Base-by-base conservation (phyloP, 2,329 filamentous ascomycete genomes). In the Podosphaera aphanis region DNA sequence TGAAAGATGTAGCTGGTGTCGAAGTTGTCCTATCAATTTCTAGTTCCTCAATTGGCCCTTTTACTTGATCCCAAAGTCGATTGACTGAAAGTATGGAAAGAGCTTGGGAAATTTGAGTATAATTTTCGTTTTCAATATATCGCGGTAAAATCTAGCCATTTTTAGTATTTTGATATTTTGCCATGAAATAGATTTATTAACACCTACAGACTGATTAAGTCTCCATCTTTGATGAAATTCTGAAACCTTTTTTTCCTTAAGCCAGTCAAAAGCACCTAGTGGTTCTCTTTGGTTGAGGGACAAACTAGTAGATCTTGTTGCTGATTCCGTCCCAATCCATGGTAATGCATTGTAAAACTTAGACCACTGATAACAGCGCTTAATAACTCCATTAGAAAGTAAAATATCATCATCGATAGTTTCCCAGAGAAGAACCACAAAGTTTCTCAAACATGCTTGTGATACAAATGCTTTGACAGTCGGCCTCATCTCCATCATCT, bases 401-500 rank as follows among this genome's bases (percentile, higher is more conserved):
- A 37, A 49, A 5, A 53, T 49, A 36, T 58, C 48, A 48, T 60
- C 55, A 25, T 58, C 55, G 10, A 60, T 49, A 3, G 59, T 57
- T 19, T 61, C 46, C 46, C 52, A 53, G 18, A 56, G 10, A 49
- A 61, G 8, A 40, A 60, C 46, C 50, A 57, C 46, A 57, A 61
- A 43, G 52, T 50, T 47, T 49, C 58, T 46, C 50, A 57, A 7
- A 48, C 49, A 45, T 47, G 59, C 48, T 49, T 59, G 38, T 43
- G 56, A 50, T 37, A 55, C 44, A 50, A 52, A 48, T 36, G 53
- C 44, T 53, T 56, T 37, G 51, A 53, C 46, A 35, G 55, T 54
- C 5, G 51, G 42, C n/a, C 42, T 55, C 56, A 47, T 55, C n/a
- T 43, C 53, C 50, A 44, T 53, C 55, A 59, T 60, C 42, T 63